Evolutionary conservation across 192 early-diverging fungal species (phyloP).

Genomic region (Thoreauomyces humboldtii): DNA sequence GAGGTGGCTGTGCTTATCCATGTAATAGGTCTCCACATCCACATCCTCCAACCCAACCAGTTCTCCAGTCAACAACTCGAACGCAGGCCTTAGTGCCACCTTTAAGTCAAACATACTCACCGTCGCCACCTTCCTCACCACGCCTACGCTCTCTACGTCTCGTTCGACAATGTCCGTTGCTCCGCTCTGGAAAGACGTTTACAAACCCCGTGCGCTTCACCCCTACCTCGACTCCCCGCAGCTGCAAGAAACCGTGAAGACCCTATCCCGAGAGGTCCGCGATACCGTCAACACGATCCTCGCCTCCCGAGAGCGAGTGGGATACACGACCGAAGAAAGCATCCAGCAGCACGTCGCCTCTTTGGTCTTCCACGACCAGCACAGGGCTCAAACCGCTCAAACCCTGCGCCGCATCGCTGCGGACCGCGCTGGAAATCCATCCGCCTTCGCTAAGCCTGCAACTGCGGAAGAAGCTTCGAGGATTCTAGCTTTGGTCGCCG

Average conservation of each 20-base stretch:
- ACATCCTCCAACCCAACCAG: background rate
- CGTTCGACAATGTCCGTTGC: background rate
- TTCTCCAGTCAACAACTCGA: too few relatives aligned
- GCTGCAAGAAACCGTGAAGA: background rate
- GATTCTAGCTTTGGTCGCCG: background rate
- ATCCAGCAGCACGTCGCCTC: background rate
- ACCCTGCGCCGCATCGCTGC: background rate
- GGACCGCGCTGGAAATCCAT: background rate
- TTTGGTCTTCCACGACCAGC: background rate
- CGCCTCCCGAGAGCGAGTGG: background rate
- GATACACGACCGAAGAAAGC: background rate
- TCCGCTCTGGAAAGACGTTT: too few relatives aligned
- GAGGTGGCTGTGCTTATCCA: background rate
- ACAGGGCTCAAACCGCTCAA: background rate
- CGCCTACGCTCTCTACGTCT: too few relatives aligned
- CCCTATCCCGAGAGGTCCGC: background rate
- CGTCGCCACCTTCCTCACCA: too few relatives aligned
- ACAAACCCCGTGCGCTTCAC: background rate
- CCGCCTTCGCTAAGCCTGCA: background rate
- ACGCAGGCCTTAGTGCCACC: too few relatives aligned
- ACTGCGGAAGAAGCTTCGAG: background rate
- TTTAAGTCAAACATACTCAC: too few relatives aligned
- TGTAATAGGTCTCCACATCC: background rate
- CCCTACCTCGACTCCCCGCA: background rate
- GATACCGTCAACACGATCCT: background rate